Percentiles rank a stretch among this genome's conserved stretches.
These are phyloP conservation scores for Beta lomatogona DNA, from an alignment of 179 eudicot species.

Conservation along the genomic window DNA sequence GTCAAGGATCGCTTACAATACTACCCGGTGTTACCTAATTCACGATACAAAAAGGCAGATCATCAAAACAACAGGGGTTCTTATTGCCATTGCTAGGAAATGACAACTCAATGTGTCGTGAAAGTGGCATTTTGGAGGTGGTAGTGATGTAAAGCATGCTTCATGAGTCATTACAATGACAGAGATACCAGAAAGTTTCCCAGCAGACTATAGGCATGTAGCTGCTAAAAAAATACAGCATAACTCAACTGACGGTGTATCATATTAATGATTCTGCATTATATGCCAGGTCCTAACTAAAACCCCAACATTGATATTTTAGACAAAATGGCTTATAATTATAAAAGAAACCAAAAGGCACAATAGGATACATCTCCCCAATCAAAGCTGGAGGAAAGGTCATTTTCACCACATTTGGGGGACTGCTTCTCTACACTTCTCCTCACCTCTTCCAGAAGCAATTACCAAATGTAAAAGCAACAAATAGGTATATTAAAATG, in stretches of 20 bases:
- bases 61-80: not conserved
- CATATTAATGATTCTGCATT: no score
- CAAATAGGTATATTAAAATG: no score
- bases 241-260: not conserved
- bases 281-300: no score
- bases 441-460: no score
- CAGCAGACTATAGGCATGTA: not conserved
- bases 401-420: no score
- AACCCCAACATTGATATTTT: no score
- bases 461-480: no score
- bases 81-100: not conserved
- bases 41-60: not conserved
- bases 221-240: not conserved
- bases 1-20: not conserved
- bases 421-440: no score
- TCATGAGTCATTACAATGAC: not conserved
- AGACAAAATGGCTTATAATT: no score
- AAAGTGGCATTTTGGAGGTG: not conserved
- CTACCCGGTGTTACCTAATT: not conserved
- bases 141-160: not conserved
- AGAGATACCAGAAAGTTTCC: not conserved
- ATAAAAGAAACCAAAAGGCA: no score
- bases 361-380: no score
- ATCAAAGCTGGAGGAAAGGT: no score
- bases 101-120: not conserved